phyloP scores from a whole-genome alignment of 1,139 yeast species.

The Kodamaea arcana region DNA sequence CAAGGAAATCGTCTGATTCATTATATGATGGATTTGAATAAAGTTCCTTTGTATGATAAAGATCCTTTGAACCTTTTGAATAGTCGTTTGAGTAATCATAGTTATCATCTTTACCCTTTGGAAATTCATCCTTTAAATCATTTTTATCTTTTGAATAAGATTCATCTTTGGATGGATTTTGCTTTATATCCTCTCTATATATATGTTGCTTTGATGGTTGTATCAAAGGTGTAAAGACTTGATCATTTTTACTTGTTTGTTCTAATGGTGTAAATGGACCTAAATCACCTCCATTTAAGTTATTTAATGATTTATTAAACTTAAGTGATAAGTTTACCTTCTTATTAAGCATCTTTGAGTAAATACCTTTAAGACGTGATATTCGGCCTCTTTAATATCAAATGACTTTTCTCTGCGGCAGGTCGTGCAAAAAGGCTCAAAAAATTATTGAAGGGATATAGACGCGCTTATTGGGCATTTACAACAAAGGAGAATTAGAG shows the following conservation, averaged over 20 bases:
- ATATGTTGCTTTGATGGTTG: constrained; percentile 6
- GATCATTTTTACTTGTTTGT: constrained; percentile 28
- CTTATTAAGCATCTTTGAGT: constrained; percentile 20
- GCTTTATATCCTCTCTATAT: too few species aligned
- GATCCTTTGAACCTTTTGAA: too few species aligned
- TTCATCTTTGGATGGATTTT: too few species aligned
- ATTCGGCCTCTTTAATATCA: neutral
- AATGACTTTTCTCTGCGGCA: neutral
- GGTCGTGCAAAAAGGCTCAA: neutral
- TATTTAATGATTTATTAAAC: constrained; percentile 26
- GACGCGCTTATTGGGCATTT: neutral
- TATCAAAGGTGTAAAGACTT: constrained; percentile 4
- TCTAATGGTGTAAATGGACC: constrained; percentile 47
- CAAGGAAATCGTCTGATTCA: constrained; percentile 43
- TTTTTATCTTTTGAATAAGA: too few species aligned
- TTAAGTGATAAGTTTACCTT: constrained; percentile 28
- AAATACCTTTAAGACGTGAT: neutral
- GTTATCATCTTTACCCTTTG: too few species aligned
- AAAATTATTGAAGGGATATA: neutral
- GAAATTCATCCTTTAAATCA: too few species aligned
- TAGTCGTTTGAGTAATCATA: too few species aligned
- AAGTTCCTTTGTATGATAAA: too few species aligned
- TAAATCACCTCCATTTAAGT: constrained; percentile 17
- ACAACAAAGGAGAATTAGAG: too few species aligned
- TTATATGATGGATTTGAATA: constrained; percentile 31